phyloP scores from a whole-genome alignment of 176 grass and related monocot genomes.

The Eleusine coracana region DNA sequence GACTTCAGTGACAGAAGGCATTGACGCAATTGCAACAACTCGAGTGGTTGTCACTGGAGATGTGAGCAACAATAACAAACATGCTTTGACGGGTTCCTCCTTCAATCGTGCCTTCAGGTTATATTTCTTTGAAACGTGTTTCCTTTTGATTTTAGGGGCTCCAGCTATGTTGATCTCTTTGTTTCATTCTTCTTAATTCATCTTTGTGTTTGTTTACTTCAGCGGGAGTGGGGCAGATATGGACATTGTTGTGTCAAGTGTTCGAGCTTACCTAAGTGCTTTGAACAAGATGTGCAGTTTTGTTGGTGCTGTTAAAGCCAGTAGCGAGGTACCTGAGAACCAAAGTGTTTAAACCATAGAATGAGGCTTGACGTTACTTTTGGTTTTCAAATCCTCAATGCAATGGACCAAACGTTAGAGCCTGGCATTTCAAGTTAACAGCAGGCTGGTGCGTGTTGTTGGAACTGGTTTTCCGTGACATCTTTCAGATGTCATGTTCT shows the following conservation, averaged over 20 bases:
- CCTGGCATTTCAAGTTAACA: no score
- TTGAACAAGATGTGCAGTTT: conserved; percentile 92
- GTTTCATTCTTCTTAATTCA: no score
- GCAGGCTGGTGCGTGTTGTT: no score
- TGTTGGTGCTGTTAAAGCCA: conserved; percentile 54
- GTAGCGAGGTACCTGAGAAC: conserved; percentile 35
- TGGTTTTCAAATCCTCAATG: no score
- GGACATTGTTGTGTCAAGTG: conserved; percentile 84
- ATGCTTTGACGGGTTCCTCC: conserved; percentile 48
- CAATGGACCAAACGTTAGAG: no score
- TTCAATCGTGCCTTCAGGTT: conserved; percentile 76
- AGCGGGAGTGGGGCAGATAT: conserved; percentile 80
- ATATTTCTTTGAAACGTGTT: neutral
- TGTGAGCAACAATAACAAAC: conserved; percentile 34
- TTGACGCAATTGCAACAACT: conserved; percentile 96
- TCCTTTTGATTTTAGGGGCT: neutral
- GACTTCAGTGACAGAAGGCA: conserved; percentile 88
- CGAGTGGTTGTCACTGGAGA: conserved; percentile 66
- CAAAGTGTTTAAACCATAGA: no score
- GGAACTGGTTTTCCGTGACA: no score
- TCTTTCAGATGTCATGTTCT: no score
- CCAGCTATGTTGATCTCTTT: no score
- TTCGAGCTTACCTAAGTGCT: conserved; percentile 86
- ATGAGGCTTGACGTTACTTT: no score
- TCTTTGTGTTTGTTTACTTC: conserved; percentile 21